Evolutionary conservation across 2,329 filamentous ascomycete species (phyloP), one percentile per base, ranked within the genome.

Genomic region (Alternaria sp.): DNA sequence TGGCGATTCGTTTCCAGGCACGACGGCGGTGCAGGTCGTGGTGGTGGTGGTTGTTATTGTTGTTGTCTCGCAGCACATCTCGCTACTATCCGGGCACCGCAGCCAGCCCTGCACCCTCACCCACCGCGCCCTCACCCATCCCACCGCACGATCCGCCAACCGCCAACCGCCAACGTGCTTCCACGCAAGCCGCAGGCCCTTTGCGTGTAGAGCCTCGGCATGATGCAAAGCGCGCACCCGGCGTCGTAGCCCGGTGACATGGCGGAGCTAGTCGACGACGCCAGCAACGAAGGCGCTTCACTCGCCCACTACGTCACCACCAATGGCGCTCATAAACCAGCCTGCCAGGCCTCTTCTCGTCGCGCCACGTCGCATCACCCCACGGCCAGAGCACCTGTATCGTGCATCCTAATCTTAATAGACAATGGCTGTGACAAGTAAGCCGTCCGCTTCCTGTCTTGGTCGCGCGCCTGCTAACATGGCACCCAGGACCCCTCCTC

Each of bases 401-500:
- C 40, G 51, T 58, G 46, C 39, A 52, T 34, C 52, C 46, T 62
- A 62, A 61, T 62, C 56, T 57, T 58, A 55, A 65, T 58, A 23
- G 11, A 29, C 37, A 45, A 67, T 67, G 65, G 61, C 61, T 23
- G 65, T 61, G 44, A 51, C 65, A 56, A 61, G 65, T 67, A 49
- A 4, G 65, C 55, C 4, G 31, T 45, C 36, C 14, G 21, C 49
- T 65, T 71, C 29, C 50, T 28, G 33, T 36, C 39, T 52, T 29
- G 11, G n/a, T 49, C n/a, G 52, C 17, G 17, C 24, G 37, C 17
- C 44, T 40, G 39, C 60, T 60, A 52, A 37, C 42, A 28, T 17
- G 14, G 24, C 23, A 11, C 24, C 1, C 70, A 88, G 86, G 86
- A 71, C 82, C 83, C 55, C 56, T 83, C 46, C 77, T 88, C 70